Percentiles rank a stretch among this genome's conserved stretches.
Evolutionary conservation across 805 yeast genomes (phyloP).

Genomic region (Yamadazyma akitaensis): DNA sequence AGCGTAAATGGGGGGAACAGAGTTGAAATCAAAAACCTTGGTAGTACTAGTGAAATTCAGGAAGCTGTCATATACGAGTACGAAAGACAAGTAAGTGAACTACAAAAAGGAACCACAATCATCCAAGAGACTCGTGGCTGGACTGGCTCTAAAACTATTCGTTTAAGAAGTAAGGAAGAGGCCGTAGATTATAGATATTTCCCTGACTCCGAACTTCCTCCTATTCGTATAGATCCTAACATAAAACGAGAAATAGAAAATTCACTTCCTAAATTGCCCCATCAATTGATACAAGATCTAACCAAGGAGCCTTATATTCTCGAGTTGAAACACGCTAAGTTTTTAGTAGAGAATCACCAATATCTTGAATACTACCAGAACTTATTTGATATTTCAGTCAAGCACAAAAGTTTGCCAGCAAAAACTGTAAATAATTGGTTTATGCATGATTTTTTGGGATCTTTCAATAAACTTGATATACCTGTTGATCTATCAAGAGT

Average conservation of each 20-base stretch:
- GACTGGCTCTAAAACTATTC: constrained; percentile 72
- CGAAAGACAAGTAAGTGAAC: constrained; percentile 56
- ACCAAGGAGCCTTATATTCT: constrained; percentile 50
- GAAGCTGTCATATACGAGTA: constrained; percentile 76
- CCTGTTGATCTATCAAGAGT: constrained; percentile 26
- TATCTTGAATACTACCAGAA: constrained; percentile 52
- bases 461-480: constrained; percentile 49
- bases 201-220: constrained; percentile 89
- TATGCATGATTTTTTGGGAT: constrained; percentile 75
- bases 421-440: constrained; percentile 71
- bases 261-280: constrained; percentile 60
- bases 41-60: constrained; percentile 76
- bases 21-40: constrained; percentile 86
- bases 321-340: constrained; percentile 70
- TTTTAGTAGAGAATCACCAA: constrained; percentile 50
- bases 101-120: constrained; percentile 27
- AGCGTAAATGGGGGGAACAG: constrained; percentile 69
- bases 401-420: constrained; percentile 18
- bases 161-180: constrained; percentile 73
- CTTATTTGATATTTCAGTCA: constrained; percentile 29
- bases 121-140: constrained; percentile 83
- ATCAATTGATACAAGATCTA: constrained; percentile 48
- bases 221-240: constrained; percentile 42
- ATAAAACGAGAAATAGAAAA: constrained; percentile 41
- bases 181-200: constrained; percentile 87